Evolutionary conservation across 306 rosid species (phyloP), one percentile per base, ranked within the genome.

Genomic region (Inga laurina): DNA sequence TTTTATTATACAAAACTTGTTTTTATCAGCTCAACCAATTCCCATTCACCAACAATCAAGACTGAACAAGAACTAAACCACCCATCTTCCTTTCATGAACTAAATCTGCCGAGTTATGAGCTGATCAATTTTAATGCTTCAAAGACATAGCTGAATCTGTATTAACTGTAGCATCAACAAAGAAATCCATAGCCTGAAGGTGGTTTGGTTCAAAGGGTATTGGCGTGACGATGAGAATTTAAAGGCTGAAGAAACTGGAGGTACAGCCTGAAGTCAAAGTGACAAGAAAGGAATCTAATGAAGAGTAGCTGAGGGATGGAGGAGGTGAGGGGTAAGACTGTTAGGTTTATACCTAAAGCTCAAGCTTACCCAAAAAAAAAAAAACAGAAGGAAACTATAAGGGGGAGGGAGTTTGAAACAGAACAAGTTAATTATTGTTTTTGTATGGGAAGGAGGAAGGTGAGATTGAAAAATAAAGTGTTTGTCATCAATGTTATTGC

Each of bases 341-440:
- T 81, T 88, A 85, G 93, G 95, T 88, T 81, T 54, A 48, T 56
- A 86, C 87, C 88, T 74, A 83, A 82, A 81, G 64, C 85, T 85
- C 82, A 72, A 76, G 75, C 70, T 16, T 3, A 5, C 2, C 8
- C 21, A 19, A 8, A n/a, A 57, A 57, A n/a, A 11, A n/a, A 22
- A 10, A 16, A 68, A 76, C 22, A 56, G 8, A 22, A 41, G 65
- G n/a, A 39, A 49, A 62, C 52, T 64, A 46, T 67, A 59, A 16
- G 7, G 43, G 48, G 8, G 37, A 71, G 43, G 12, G 21, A 4
- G 64, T 66, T 77, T 61, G 76, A 79, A 48, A 82, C 19, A 72
- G 77, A 45, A 78, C 7, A 74, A 62, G 72, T 52, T 69, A n/a
- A 39, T 43, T 35, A 8, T 9, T 48, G 14, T 69, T 41, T 77